A percentile compares a stretch with the other conserved stretches of the same genome.
Evolutionary conservation across 495 filamentous ascomycete genomes (phyloP).

Genomic region (Lasiosphaeria ovina): DNA sequence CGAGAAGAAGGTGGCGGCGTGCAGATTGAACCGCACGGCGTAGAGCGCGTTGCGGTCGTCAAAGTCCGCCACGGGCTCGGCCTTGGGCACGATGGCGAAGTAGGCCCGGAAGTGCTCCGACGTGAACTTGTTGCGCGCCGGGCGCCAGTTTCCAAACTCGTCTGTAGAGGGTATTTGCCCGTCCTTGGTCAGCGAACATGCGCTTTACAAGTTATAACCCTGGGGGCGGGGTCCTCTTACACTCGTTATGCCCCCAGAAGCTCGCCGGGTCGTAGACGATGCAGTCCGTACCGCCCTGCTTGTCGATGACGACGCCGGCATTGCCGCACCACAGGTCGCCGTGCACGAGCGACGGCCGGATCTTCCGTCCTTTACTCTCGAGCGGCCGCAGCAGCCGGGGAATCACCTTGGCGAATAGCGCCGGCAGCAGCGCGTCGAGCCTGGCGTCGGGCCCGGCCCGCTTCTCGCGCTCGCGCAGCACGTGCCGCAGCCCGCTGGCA

Average conservation of each 20-base stretch:
- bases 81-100: conserved; percentile 14
- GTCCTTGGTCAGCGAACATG: not conserved
- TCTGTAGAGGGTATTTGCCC: conserved; percentile 13
- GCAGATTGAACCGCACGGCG: conserved; percentile 15
- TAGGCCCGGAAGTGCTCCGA: conserved; percentile 20
- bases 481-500: conserved; percentile 22
- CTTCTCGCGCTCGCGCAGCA: conserved; percentile 21
- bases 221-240: conserved; percentile 10
- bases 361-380: conserved; percentile 38
- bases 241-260: conserved; percentile 53
- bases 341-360: conserved; percentile 47
- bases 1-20: not conserved
- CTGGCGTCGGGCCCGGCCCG: conserved; percentile 18
- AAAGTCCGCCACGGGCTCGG: conserved; percentile 24
- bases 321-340: conserved; percentile 52
- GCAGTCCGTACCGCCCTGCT: conserved; percentile 23
- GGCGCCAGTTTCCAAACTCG: conserved; percentile 32
- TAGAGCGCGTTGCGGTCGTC: conserved; percentile 29
- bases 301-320: conserved; percentile 30
- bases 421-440: conserved; percentile 29
- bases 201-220: not conserved
- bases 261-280: conserved; percentile 47
- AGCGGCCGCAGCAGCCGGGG: conserved; percentile 41
- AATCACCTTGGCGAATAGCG: conserved; percentile 37
- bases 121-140: conserved; percentile 24